A percentile compares a stretch with the other conserved stretches of the same genome.
These are phyloP conservation scores for Hypsizygus marmoreus DNA, from an alignment of 768 basidiomycete genomes.

Conservation along the genomic window DNA sequence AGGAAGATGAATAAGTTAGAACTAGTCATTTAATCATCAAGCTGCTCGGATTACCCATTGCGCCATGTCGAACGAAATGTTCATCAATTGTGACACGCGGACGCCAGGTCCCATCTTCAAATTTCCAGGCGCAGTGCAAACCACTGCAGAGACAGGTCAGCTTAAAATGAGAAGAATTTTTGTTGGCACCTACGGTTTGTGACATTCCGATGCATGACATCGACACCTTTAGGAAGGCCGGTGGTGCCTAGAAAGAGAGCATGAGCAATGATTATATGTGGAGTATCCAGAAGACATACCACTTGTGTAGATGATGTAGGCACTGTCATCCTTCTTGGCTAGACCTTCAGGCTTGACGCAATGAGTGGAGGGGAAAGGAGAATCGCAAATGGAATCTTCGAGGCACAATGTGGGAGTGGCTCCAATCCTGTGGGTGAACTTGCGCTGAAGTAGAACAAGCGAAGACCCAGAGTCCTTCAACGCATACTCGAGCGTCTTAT, in stretches of 20 bases:
- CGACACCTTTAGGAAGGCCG: slow-evolving; percentile 60
- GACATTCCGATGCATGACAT: slow-evolving; percentile 57
- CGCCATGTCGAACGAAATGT: slow-evolving; percentile 68
- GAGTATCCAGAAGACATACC: slow-evolving; percentile 39
- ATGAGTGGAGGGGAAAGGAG: slow-evolving; percentile 23
- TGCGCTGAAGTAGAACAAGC: slow-evolving; percentile 44
- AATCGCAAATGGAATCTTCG: slow-evolving; percentile 24
- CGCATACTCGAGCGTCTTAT: slow-evolving; percentile 53
- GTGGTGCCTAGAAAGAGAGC: slow-evolving; percentile 45
- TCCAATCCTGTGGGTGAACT: slow-evolving; percentile 36
- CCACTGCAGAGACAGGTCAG: slow-evolving; percentile 21
- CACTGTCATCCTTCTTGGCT: slow-evolving; percentile 41
- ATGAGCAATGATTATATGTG: neutral
- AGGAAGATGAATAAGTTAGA: slow-evolving; percentile 39
- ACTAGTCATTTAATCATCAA: slow-evolving; percentile 29
- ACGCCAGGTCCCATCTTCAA: slow-evolving; percentile 55
- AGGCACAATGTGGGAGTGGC: slow-evolving; percentile 16
- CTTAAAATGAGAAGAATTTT: neutral
- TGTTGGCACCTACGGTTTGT: slow-evolving; percentile 51
- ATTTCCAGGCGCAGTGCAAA: slow-evolving; percentile 50
- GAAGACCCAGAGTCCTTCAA: slow-evolving; percentile 45
- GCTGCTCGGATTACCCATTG: slow-evolving; percentile 44
- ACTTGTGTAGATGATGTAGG: slow-evolving; percentile 63
- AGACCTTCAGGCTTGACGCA: slow-evolving; percentile 39
- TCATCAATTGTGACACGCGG: slow-evolving; percentile 60